Percentiles rank a stretch among this genome's conserved stretches.
Conservation (phyloP, 2,329 filamentous ascomycete genomes). For the Uncinocarpus reesii region DNA sequence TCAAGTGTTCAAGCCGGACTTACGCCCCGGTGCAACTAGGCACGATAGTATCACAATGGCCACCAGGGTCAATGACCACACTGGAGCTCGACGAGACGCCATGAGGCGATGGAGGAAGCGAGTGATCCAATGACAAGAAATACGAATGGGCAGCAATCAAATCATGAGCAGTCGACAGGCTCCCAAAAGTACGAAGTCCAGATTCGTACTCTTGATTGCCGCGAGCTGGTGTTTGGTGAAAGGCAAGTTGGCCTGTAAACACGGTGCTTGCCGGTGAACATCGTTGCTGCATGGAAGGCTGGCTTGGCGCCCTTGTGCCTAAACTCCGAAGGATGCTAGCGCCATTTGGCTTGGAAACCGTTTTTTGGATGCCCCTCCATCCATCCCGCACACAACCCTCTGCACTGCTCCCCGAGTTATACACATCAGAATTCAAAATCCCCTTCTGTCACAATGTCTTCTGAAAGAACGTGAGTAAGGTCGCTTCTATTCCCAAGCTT, state of each 20-base stretch:
- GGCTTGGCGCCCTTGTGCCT: constrained; percentile 1
- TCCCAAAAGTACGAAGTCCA: constrained; percentile 7
- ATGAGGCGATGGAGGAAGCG: constrained; percentile 1
- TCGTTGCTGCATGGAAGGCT: background rate
- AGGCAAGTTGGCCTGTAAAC: constrained; percentile 4
- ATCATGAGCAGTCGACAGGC: background rate
- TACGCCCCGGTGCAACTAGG: constrained; percentile 56
- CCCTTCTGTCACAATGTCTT: constrained; percentile 4
- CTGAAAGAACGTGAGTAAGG: constrained; percentile 3
- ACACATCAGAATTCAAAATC: background rate
- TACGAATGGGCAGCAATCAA: constrained; percentile 1
- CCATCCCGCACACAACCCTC: constrained; percentile 7
- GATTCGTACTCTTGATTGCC: constrained; percentile 6
- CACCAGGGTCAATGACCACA: constrained; percentile 52
- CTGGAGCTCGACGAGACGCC: constrained; percentile 17
- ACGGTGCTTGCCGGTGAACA: background rate
- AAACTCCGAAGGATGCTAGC: constrained; percentile 3
- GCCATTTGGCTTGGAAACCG: background rate
- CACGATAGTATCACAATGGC: constrained; percentile 50
- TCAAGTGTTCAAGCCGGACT: constrained; percentile 21
- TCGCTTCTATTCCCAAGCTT: background rate
- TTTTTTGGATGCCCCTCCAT: constrained; percentile 8
- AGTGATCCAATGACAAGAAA: background rate
- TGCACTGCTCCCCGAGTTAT: background rate
- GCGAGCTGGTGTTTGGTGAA: background rate